Conservation (phyloP, 345 rosid genomes). For the Linum lewisii region DNA sequence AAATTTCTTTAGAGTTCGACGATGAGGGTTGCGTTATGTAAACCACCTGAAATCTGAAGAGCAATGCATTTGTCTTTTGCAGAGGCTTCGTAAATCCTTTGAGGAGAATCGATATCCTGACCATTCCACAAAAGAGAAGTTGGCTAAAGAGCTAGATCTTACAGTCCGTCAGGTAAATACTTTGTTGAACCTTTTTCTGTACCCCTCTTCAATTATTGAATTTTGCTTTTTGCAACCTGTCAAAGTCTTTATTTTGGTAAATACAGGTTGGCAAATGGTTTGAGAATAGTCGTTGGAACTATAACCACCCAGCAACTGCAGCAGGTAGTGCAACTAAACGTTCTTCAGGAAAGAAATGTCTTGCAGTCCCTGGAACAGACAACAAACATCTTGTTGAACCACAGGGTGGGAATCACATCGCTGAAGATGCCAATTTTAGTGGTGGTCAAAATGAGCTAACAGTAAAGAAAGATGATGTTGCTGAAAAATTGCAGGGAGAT, state of each 20-base stretch:
- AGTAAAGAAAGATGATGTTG: constrained; percentile 2
- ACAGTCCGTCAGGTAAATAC: constrained; percentile 48
- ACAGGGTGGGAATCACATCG: not conserved
- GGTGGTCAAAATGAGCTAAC: constrained; percentile 13
- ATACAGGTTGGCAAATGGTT: constrained; percentile 82
- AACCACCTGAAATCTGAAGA: not conserved
- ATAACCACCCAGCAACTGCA: constrained; percentile 29
- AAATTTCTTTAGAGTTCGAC: too few relatives aligned
- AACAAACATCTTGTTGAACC: not conserved
- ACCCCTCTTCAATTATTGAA: not conserved
- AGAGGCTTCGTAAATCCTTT: constrained; percentile 51
- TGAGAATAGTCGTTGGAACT: constrained; percentile 65
- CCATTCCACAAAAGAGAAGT: constrained; percentile 40
- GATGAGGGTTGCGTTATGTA: not conserved
- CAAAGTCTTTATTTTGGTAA: not conserved
- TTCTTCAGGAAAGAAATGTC: constrained; percentile 19
- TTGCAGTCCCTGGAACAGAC: not conserved
- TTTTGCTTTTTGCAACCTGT: constrained; percentile 2
- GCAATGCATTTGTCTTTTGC: constrained; percentile 20
- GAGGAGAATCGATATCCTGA: constrained; percentile 66
- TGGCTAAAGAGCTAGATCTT: constrained; percentile 54
- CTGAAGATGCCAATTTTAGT: not conserved
- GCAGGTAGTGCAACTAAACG: constrained; percentile 13
- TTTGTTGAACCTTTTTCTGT: not conserved
- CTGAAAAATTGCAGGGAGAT: not conserved